Base-by-base conservation (phyloP, 1,139 yeast genomes). In the Scheffersomyces quercinus region DNA sequence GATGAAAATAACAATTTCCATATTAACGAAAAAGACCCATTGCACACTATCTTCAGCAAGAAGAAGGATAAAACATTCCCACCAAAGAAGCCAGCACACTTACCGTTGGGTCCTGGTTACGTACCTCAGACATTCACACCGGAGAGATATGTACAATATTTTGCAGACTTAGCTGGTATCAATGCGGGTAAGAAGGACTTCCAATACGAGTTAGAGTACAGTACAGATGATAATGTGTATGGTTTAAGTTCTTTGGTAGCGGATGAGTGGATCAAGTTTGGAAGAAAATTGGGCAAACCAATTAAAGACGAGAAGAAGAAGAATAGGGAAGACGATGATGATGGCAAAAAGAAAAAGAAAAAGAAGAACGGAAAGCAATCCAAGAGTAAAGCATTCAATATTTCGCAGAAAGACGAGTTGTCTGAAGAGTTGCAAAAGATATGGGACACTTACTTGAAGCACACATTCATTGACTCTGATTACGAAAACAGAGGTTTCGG, bases 41-140 rank as follows among this genome's bases (percentile, higher is more conserved):
- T 29, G 33, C 28, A 28, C 20, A 31, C 35, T 10, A 33, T 41
- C 10, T 36, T 44, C 35, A 56, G 66, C 26, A 57, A 58, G 26
- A 69, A 65, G 44, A 67, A 62, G 33, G 95, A 88, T 59, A 81
- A 75, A 46, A 79, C 95, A 0, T 65, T 85, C 43, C 96, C 96
- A 2, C 77, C 79, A 8, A 71, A 75, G 41, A 83, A 75, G 77
- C 93, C 93, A 4, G 55, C 53, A 5, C 62, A 67, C 20, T 51
- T 68, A 15, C 73, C 78, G 3, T 60, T 83, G 31, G 96, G 96
- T 0, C 96, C 96, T 1, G 96, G 84, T 0, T 87, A 84, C 59
- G 65, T 68, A 2, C 79, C 82, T 1, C 95, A 88, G 64, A 60
- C 81, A 12, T 86, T 85, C 52, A 75, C 93, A 0, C 96, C 96